phyloP scores from a whole-genome alignment of 768 basidiomycete species.

The Tulasnella sp. region DNA sequence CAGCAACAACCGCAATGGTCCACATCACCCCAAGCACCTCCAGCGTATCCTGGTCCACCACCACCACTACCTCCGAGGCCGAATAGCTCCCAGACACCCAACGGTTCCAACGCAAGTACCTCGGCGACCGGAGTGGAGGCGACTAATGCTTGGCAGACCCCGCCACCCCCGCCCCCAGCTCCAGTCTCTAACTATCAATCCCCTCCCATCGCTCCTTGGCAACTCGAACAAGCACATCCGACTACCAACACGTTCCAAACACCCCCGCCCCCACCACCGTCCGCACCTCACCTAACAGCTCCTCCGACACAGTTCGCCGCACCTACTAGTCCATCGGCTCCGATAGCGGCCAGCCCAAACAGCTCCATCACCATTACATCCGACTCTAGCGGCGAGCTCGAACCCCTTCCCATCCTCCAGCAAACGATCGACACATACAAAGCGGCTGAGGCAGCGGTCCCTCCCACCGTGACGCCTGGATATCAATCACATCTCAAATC shows the following conservation, averaged over 20 bases:
- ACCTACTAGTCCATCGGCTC: background rate
- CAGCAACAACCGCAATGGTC: background rate
- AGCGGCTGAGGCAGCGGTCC: background rate
- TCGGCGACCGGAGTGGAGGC: background rate
- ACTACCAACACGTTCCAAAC: background rate
- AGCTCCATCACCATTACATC: background rate
- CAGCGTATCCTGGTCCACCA: constrained; percentile 3
- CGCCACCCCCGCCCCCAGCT: constrained; percentile 4
- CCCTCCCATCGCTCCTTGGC: background rate
- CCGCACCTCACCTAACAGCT: background rate
- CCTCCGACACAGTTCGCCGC: background rate
- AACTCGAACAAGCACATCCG: background rate
- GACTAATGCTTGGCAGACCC: background rate
- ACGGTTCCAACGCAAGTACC: background rate
- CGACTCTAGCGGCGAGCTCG: background rate
- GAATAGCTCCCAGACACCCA: background rate
- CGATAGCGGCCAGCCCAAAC: background rate
- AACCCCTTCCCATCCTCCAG: background rate
- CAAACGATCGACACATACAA: background rate
- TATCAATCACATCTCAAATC: background rate
- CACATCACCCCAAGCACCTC: background rate
- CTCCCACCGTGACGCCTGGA: background rate
- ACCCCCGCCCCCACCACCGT: background rate
- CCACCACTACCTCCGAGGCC: background rate
- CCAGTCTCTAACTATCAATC: background rate